Conservation (phyloP, 805 yeast genomes). For the Lachancea cidri region DNA sequence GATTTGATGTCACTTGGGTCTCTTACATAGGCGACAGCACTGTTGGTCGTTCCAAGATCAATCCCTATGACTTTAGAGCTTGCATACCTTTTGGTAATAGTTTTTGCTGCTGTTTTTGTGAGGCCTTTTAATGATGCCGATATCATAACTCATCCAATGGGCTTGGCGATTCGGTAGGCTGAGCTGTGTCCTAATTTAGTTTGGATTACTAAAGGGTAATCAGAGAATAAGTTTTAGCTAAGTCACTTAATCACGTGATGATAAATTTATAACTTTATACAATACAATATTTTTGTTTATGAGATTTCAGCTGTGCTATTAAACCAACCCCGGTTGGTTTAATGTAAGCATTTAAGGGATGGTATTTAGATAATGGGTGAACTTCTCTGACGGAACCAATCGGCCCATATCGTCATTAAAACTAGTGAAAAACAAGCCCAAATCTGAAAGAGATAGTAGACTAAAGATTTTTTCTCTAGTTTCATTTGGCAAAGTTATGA, state of each 20-base stretch:
- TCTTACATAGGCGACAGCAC: slow-evolving; percentile 62
- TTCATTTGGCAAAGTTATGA: neutral
- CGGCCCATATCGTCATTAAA: slow-evolving; percentile 7
- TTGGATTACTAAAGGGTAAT: no score
- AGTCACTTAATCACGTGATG: neutral
- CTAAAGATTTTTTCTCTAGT: slow-evolving; percentile 7
- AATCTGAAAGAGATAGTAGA: slow-evolving; percentile 13
- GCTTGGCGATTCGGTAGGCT: no score
- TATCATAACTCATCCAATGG: neutral
- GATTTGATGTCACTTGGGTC: slow-evolving; percentile 49
- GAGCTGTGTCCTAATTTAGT: no score
- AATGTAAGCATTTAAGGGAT: no score
- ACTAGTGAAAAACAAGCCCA: slow-evolving; percentile 16
- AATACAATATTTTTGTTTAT: neutral
- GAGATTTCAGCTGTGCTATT: no score
- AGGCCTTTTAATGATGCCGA: neutral
- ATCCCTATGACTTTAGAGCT: slow-evolving; percentile 58
- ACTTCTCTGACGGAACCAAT: slow-evolving; percentile 3
- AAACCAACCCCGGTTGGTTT: no score
- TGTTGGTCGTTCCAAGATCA: slow-evolving; percentile 81
- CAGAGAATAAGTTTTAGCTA: no score
- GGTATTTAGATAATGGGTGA: neutral
- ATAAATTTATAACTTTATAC: neutral
- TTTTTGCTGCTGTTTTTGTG: neutral
- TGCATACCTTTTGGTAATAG: slow-evolving; percentile 3